Percentiles rank a stretch among this genome's conserved stretches.
These are phyloP conservation scores for Colletotrichum graminicola DNA, from an alignment of 2,329 filamentous ascomycete genomes.

Conservation along the genomic window DNA sequence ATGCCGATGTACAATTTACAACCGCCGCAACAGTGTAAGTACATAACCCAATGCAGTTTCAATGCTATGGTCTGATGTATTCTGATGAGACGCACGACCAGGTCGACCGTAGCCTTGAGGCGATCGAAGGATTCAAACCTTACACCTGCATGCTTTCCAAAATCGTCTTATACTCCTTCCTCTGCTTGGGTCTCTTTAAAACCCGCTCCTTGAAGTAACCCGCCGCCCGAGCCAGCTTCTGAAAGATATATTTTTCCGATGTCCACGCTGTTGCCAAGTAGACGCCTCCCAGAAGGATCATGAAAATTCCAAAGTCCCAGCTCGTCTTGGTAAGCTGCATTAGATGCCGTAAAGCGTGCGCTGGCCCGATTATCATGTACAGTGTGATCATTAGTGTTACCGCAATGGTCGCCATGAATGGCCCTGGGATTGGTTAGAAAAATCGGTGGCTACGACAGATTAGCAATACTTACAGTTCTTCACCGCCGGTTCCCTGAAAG, in stretches of 20 bases:
- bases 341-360: constrained; percentile 73
- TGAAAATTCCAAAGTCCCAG: constrained; percentile 76
- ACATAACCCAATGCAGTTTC: neutral
- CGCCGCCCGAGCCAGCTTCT: constrained; percentile 74
- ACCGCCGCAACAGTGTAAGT: neutral
- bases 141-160: constrained; percentile 69
- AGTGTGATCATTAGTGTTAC: constrained; percentile 74
- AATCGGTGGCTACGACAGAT: constrained; percentile 42
- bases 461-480: constrained; percentile 77
- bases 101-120: neutral
- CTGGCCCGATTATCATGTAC: constrained; percentile 86
- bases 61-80: neutral
- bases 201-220: constrained; percentile 72
- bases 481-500: constrained; percentile 84
- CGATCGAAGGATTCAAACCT: neutral
- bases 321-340: constrained; percentile 91
- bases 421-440: constrained; percentile 64
- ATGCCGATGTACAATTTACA: too few relatives aligned
- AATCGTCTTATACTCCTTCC: constrained; percentile 90
- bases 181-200: constrained; percentile 75
- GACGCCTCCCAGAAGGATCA: constrained; percentile 76
- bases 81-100: neutral
- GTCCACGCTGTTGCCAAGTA: constrained; percentile 79
- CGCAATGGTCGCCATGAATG: constrained; percentile 84
- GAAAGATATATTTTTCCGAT: constrained; percentile 79